Conservation (phyloP, 2,329 filamentous ascomycete species). For the Fusarium caatingaense region DNA sequence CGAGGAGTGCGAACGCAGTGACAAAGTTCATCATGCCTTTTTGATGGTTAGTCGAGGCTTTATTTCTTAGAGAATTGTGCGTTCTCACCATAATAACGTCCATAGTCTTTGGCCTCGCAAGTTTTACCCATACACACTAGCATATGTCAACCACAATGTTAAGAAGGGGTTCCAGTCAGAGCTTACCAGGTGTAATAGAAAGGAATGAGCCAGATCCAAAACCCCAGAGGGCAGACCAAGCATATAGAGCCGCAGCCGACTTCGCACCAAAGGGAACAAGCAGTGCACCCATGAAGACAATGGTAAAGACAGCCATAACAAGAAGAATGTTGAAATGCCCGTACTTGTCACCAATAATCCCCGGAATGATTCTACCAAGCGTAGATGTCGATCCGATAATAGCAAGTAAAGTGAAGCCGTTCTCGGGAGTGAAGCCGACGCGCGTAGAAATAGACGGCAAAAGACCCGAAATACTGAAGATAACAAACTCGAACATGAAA, state of each 20-base stretch:
- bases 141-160: neutral
- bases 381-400: slow-evolving; percentile 57
- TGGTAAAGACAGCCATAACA: slow-evolving; percentile 46
- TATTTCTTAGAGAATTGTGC: too few relatives aligned
- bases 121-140: slow-evolving; percentile 59
- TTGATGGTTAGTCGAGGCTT: slow-evolving; percentile 1
- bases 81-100: slow-evolving; percentile 52
- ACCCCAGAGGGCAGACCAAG: slow-evolving; percentile 59
- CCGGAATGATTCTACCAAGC: slow-evolving; percentile 57
- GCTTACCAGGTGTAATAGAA: slow-evolving; percentile 52
- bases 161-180: neutral
- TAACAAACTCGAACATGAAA: slow-evolving; percentile 60
- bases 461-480: slow-evolving; percentile 60
- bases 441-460: slow-evolving; percentile 59
- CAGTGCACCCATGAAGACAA: slow-evolving; percentile 55
- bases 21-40: slow-evolving; percentile 60
- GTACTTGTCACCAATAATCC: slow-evolving; percentile 55
- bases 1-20: slow-evolving; percentile 57
- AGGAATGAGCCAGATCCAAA: slow-evolving; percentile 62
- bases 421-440: slow-evolving; percentile 50
- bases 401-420: slow-evolving; percentile 58
- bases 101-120: slow-evolving; percentile 60
- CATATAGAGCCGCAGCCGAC: slow-evolving; percentile 54
- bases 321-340: slow-evolving; percentile 57
- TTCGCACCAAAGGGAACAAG: slow-evolving; percentile 59